Evolutionary conservation across 805 yeast species (phyloP), one percentile per base, ranked within the genome.

Genomic region (Komagataella pseudopastoris): DNA sequence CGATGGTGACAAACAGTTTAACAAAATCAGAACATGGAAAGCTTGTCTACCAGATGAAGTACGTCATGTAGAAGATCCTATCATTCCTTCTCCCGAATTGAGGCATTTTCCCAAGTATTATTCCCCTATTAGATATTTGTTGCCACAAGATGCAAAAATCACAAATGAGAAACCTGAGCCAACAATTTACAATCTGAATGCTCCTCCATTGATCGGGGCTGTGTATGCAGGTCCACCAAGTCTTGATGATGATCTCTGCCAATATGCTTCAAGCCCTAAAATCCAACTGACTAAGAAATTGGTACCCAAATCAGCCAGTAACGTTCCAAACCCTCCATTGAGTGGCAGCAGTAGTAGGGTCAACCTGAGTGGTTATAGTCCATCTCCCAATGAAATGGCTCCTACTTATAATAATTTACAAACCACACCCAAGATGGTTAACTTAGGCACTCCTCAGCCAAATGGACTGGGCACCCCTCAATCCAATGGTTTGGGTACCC

Each of bases 21-120:
- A 91, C 68, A 85, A 91, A 63, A 93, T 93, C 60, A 78, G 98
- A 62, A 91, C 99, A 2, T 93, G 99, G 99, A 91, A 88, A 67
- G 97, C 97, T 6, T 93, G 98, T 71, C 75, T 93, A 57, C 99
- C 99, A 0, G 98, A 93, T 66, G 98, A 91, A 66, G 85, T 91
- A 49, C 80, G 98, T 60, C 89, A 85, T 56, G 71, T 74, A 51
- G 91, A 87, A 60, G 97, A 90, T 60, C 85, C 86, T 39, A 80
- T 85, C 20, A 78, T 79, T 44, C 89, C 91, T 6, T 74, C 91
- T 50, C 71, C 75, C 52, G 67, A 62, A 51, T 78, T 86, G 51
- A 75, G 90, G 60, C 77, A 78, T 56, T 74, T 85, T 63, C 81
- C 81, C 61, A 82, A 84, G 61, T 81, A 78, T 60, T 89, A 86